phyloP scores from a whole-genome alignment of 2,329 filamentous ascomycete species.

The Cercospora zeina region DNA sequence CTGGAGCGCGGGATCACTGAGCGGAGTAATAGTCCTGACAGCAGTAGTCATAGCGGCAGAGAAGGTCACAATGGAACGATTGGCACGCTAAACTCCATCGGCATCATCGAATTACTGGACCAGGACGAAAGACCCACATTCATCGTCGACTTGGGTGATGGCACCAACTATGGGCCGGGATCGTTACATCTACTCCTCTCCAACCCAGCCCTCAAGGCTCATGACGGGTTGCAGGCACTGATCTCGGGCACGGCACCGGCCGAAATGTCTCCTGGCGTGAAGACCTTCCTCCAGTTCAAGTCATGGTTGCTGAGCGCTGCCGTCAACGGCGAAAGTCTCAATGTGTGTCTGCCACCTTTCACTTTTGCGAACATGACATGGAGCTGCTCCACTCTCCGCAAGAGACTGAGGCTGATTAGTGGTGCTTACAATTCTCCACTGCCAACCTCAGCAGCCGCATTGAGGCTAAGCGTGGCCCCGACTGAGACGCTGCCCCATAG shows the following conservation, averaged over 20 bases:
- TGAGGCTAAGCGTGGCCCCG: slow-evolving; percentile 35
- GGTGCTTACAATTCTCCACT: slow-evolving; percentile 44
- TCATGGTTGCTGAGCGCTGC: slow-evolving; percentile 64
- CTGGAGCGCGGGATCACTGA: slow-evolving; percentile 36
- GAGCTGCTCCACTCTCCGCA: slow-evolving; percentile 69
- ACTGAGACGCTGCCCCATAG: slow-evolving; percentile 13
- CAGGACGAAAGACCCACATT: slow-evolving; percentile 76
- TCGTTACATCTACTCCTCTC: slow-evolving; percentile 65
- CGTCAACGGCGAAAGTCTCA: slow-evolving; percentile 55
- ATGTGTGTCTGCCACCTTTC: slow-evolving; percentile 57
- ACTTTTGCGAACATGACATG: slow-evolving; percentile 66
- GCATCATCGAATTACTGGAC: slow-evolving; percentile 71
- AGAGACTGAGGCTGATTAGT: slow-evolving; percentile 67
- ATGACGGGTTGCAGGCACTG: slow-evolving; percentile 57
- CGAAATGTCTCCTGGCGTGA: slow-evolving; percentile 42
- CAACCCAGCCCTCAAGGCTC: slow-evolving; percentile 65
- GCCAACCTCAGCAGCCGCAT: slow-evolving; percentile 23
- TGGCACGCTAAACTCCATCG: slow-evolving; percentile 62
- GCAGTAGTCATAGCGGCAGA: slow-evolving; percentile 20
- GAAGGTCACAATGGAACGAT: slow-evolving; percentile 24
- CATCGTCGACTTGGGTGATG: slow-evolving; percentile 66
- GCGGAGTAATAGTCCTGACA: slow-evolving; percentile 35
- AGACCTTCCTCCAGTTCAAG: slow-evolving; percentile 65
- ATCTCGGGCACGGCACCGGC: slow-evolving; percentile 53
- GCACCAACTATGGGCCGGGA: slow-evolving; percentile 55